Percentiles rank a stretch among this genome's conserved stretches.
phyloP scores from a whole-genome alignment of 495 filamentous ascomycete species.

The Aspergillus coremiiformis region DNA sequence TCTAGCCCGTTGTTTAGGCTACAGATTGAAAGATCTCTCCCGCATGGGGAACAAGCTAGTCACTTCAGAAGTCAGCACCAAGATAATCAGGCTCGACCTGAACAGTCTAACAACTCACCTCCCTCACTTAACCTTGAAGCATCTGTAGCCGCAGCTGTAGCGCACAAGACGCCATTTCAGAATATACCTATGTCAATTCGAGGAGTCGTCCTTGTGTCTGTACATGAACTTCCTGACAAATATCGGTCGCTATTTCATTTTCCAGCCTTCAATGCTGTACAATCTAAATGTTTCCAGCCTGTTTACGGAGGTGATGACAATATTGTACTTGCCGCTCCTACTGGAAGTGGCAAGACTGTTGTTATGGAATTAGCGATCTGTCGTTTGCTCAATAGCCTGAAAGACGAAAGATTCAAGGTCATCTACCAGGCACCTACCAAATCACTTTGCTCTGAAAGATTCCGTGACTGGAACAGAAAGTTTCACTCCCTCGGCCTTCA shows the following conservation, averaged over 20 bases:
- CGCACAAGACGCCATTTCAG: constrained; percentile 12
- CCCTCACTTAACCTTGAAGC: neutral
- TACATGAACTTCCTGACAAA: constrained; percentile 66
- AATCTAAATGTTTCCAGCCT: constrained; percentile 75
- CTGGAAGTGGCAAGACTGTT: constrained; percentile 89
- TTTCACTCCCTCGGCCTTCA: constrained; percentile 66
- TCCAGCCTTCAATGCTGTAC: constrained; percentile 81
- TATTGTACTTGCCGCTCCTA: constrained; percentile 82
- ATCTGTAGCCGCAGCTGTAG: neutral
- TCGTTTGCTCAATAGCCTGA: constrained; percentile 54
- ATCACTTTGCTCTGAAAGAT: constrained; percentile 78
- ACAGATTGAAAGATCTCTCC: constrained; percentile 5
- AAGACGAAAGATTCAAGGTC: constrained; percentile 74
- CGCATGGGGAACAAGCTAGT: neutral
- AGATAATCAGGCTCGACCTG: constrained; percentile 1
- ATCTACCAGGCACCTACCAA: constrained; percentile 95
- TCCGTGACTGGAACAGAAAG: constrained; percentile 78
- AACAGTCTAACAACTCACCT: neutral
- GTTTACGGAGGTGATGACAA: constrained; percentile 74
- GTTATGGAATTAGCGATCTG: constrained; percentile 91
- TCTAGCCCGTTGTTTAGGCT: constrained; percentile 30
- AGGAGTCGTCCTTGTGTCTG: constrained; percentile 68
- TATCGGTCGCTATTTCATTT: constrained; percentile 73
- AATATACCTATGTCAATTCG: constrained; percentile 41
- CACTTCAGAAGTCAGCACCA: neutral